Evolutionary conservation across 805 yeast species (phyloP), one percentile per base, ranked within the genome.

Genomic region (Saturnispora sekii): DNA sequence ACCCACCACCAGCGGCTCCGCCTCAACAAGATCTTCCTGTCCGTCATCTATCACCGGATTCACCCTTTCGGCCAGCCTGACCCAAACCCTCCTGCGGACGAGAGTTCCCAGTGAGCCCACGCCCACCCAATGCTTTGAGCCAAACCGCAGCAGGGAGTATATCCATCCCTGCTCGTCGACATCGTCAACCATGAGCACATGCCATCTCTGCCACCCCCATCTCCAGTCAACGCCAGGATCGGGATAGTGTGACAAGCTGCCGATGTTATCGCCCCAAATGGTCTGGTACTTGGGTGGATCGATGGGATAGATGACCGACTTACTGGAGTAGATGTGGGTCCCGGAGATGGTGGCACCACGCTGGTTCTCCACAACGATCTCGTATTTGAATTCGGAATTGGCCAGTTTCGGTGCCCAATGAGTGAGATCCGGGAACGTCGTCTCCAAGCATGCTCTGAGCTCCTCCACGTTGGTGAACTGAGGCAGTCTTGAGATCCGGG

Each of bases 141-240:
- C 63, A 54, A 72, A 73, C 14, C 69, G 51, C 2, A 67, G 40
- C n/a, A 56, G 49, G 35, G 74, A 66, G 51, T 76, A 76, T 3
- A 70, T 58, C 79, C 80, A 76, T 3, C 81, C 81, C 48, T 71
- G 72, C 48, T 75, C 79, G 52, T 76, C 81, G 29, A 74, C 77
- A 50, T 76, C 79, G 40, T 66, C 64, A 36, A 68, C 59, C 80
- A 74, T 75, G 46, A 74, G 53, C 3, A 73, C 67, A 46, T 73
- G 70, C 81, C 80, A 75, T 35, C 54, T 55, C n/a, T 62, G 63
- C 81, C 81, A 76, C 17, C 63, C 53, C 81, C 81, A 76, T 41
- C 52, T 46, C 81, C 81, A 76, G 41, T 62, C 53, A 30, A 65
- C 56, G 34, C 69, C 77, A 1, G 81, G 79, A 17, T 74, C 60